These are phyloP conservation scores for Plasmodium gonderi DNA, from an alignment of 169 alveolate species.

Conservation along the genomic window DNA sequence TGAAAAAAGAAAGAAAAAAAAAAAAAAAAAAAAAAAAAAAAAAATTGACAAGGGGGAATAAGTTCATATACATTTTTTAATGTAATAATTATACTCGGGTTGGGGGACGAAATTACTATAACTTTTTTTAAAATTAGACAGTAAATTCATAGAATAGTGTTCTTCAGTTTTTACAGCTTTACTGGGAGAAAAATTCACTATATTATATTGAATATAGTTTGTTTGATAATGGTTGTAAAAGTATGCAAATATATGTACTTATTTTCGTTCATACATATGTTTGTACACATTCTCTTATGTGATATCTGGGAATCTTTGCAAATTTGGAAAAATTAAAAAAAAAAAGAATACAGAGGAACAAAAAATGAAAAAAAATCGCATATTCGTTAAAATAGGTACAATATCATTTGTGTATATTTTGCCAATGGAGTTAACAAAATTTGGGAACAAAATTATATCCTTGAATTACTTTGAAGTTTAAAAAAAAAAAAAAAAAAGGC, in stretches of 20 bases:
- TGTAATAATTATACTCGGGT: not conserved
- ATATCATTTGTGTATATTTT: not conserved
- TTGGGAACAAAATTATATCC: not conserved
- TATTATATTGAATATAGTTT: not conserved
- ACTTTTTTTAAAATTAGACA: not conserved
- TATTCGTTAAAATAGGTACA: not conserved
- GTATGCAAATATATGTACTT: not conserved
- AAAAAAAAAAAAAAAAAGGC: not conserved
- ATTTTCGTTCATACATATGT: not conserved
- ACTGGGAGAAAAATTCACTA: not conserved
- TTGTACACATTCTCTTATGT: not conserved
- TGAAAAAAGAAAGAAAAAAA: not conserved
- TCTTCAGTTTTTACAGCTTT: not conserved
- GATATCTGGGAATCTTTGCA: not conserved
- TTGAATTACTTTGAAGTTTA: not conserved
- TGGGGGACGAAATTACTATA: not conserved
- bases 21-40: not conserved
- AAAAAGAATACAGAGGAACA: not conserved
- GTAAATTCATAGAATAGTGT: not conserved
- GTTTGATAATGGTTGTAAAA: not conserved
- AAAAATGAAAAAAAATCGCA: not conserved
- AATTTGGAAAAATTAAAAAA: not conserved
- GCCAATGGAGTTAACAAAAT: not conserved
- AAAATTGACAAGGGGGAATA: not conserved
- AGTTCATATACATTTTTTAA: not conserved